Base-by-base conservation (phyloP, 2,329 filamentous ascomycete species). In the Fusarium guadeloupense region DNA sequence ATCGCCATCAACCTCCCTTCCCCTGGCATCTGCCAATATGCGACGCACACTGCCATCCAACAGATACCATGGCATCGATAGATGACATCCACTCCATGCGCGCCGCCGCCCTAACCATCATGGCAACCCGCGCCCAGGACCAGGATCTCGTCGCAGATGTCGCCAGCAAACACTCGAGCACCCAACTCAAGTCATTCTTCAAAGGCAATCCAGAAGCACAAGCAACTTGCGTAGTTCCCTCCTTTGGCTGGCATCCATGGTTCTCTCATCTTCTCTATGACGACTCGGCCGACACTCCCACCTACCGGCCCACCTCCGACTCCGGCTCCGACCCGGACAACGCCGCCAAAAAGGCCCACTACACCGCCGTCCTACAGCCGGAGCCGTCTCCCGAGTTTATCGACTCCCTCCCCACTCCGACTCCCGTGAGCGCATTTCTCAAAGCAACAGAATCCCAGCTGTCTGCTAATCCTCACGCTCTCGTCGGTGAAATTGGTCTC, bases 211-310 rank as follows among this genome's bases (percentile, higher is more conserved):
- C 46, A 2, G 25, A 16, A 9, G 6, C 40, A 21, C 1, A 30
- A 8, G 13, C 37, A 3, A 34, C 52, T 9, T 47, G 31, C 19
- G 67, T 81, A 45, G 68, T 94, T 4, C 89, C 91, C 0, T 86
- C 87, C n/a, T 94, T 93, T 75, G 91, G 91, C 17, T 93, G 91
- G 90, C 91, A 95, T 72, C 91, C 91, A 1, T 95, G 91, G 91
- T 94, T 93, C 74, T 89, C 90, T 1, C 81, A 94, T 72, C 87
- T 91, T 63, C 82, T 95, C 68, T 92, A 87, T 70, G 83, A 88
- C 68, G 86, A 91, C 72, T 74, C 71, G 17, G 71, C 71, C 31
- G 25, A 71, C 25, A 67, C 69, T 40, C 70, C 73, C 26, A 80
- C 77, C 0, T 81, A 77, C 54, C 72, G 74, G 48, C 64, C 69